Evolutionary conservation across 495 filamentous ascomycete species (phyloP), one percentile per base, ranked within the genome.

Genomic region (Chaetomium tenue): DNA sequence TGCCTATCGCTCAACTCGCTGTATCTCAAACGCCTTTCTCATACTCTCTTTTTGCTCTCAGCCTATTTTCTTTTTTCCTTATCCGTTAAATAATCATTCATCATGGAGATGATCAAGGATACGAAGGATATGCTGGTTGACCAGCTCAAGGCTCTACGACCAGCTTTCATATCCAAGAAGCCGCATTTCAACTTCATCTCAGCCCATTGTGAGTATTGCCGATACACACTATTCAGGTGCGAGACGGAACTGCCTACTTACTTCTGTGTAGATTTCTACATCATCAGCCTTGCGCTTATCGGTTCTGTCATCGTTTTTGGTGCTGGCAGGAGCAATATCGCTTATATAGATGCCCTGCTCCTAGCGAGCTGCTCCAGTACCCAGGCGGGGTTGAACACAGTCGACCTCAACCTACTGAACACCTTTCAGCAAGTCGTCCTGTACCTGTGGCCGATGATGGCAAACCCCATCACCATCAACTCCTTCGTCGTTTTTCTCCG

Each of bases 401-500:
- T 96, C 51, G 86, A 97, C 70, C 58, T 93, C 40, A 97, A 96
- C 71, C 57, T 76, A 7, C 74, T 97, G 3, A 81, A 82, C 60
- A 86, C 89, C 7, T 95, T 91, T 66, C 92, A 95, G 71, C 94
- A 89, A 72, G 67, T 91, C 12, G 76, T 89, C 37, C 70, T 93
- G n/a, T 92, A 88, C 61, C 69, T 90, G 39, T 76, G 90, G 23
- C 76, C 89, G 1, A 86, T 91, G 81, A 66, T 93, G 25, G 85
- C 89, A 39, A 98, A 92, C 51, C 94, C 94, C 3, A 97, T 98
- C 64, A 89, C 90, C 61, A 93, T 98, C 75, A 86, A 96, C 72
- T 83, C 88, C 8, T 88, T 85, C 37, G 89, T 98, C 33, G 93
- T 98, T 0, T 95, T 95, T 68, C 79, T 98, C 23, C 89, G 94